A percentile compares a stretch with the other conserved stretches of the same genome.
Conservation (phyloP, 768 basidiomycete species). For the Collybiopsis confluens region DNA sequence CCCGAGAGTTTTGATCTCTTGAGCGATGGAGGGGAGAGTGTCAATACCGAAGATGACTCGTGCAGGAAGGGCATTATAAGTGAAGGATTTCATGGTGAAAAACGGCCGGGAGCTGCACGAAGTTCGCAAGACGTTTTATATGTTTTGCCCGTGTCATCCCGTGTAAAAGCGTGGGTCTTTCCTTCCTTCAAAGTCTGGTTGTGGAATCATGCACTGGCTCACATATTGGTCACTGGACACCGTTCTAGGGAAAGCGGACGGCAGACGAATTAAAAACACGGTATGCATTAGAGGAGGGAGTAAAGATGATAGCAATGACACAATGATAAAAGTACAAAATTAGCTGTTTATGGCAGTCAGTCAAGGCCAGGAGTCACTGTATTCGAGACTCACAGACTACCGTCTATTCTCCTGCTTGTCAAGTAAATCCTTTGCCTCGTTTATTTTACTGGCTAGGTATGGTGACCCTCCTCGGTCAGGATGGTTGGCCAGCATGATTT, state of each 20-base stretch:
- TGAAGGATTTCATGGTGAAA: conserved; percentile 27
- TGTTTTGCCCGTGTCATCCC: no score
- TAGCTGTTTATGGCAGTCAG: background rate
- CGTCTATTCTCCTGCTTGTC: conserved; percentile 69
- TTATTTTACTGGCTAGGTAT: conserved; percentile 97
- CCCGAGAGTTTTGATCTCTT: conserved; percentile 25
- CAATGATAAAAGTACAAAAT: background rate
- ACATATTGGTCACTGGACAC: no score
- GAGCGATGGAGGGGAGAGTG: conserved; percentile 24
- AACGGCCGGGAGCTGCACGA: no score
- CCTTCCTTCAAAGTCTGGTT: no score
- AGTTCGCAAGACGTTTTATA: no score
- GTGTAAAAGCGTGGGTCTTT: no score
- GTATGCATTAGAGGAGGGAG: background rate
- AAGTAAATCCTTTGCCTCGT: conserved; percentile 92
- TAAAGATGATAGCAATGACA: background rate
- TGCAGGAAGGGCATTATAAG: conserved; percentile 31
- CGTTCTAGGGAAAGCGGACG: no score
- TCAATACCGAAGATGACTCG: conserved; percentile 35
- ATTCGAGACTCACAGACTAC: conserved; percentile 7
- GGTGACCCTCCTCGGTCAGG: conserved; percentile 99
- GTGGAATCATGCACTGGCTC: no score
- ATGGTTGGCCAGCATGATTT: conserved; percentile 98
- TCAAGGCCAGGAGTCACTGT: background rate
- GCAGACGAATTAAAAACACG: no score